Percentiles rank a stretch among this genome's conserved stretches.
phyloP scores from a whole-genome alignment of 345 rosid species.

The Syzygium grande region DNA sequence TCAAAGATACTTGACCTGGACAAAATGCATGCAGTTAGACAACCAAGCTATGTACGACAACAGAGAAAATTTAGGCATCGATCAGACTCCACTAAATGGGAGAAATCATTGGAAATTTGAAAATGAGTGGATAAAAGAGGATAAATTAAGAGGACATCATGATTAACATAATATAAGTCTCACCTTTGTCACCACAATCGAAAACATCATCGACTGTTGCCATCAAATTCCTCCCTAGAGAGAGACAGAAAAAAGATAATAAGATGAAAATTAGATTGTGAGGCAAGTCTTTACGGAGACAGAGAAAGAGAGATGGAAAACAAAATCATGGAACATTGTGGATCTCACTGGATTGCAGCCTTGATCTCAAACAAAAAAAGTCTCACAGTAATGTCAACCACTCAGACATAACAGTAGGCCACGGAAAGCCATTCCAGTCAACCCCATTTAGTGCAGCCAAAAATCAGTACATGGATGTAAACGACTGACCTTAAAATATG shows the following conservation, averaged over 20 bases:
- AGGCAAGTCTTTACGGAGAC: neutral
- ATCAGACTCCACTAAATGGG: too few relatives aligned
- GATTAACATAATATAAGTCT: neutral
- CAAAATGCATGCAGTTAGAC: neutral
- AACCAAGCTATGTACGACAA: too few relatives aligned
- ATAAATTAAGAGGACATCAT: neutral
- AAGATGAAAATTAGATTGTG: neutral
- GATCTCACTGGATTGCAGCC: constrained; percentile 42
- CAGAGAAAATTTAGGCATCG: too few relatives aligned
- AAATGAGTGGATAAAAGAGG: neutral
- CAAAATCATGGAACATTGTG: neutral
- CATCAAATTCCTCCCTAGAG: constrained; percentile 45
- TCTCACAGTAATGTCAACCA: constrained; percentile 62
- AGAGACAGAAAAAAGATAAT: neutral
- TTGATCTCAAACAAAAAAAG: constrained; percentile 53
- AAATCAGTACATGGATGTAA: neutral
- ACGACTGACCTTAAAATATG: neutral
- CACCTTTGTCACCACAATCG: constrained; percentile 60
- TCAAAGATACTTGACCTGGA: constrained; percentile 53
- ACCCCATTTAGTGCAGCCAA: constrained; percentile 29
- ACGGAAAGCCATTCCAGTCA: constrained; percentile 71
- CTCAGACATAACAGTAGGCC: constrained; percentile 68
- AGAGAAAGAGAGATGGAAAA: neutral
- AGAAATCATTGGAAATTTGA: too few relatives aligned
- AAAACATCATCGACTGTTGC: constrained; percentile 49